Percentiles rank a stretch among this genome's conserved stretches.
These are phyloP conservation scores for Ramularia endophylla DNA, from an alignment of 2,329 filamentous ascomycete genomes.

Conservation along the genomic window DNA sequence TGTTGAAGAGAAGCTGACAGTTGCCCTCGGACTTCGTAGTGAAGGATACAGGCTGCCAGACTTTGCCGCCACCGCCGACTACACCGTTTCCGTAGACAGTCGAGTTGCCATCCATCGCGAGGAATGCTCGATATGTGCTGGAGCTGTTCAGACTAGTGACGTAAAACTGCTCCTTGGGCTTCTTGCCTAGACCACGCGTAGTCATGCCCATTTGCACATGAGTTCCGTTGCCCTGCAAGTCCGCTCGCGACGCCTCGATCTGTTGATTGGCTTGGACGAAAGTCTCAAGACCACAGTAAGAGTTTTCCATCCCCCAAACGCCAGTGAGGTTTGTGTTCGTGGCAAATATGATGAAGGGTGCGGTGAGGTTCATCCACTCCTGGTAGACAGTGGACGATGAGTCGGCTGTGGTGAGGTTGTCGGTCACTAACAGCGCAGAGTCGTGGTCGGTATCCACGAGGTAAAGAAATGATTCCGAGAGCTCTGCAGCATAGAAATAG, in stretches of 20 bases:
- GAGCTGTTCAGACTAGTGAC: conserved; percentile 67
- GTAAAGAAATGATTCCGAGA: conserved; percentile 54
- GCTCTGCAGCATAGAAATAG: conserved; percentile 64
- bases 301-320: conserved; percentile 66
- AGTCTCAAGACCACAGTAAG: conserved; percentile 67
- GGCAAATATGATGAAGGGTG: conserved; percentile 70
- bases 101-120: conserved; percentile 56
- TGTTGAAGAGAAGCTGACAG: conserved; percentile 77
- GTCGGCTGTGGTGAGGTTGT: conserved; percentile 57
- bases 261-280: conserved; percentile 57
- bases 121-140: conserved; percentile 64
- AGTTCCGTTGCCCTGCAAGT: conserved; percentile 42
- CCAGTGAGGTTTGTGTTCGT: conserved; percentile 54
- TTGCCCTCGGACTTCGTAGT: conserved; percentile 74
- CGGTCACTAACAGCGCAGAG: conserved; percentile 72
- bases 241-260: conserved; percentile 48
- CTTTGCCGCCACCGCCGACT: conserved; percentile 66
- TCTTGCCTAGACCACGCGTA: conserved; percentile 56
- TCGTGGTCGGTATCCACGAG: conserved; percentile 81
- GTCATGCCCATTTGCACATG: conserved; percentile 56
- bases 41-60: conserved; percentile 67
- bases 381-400: conserved; percentile 45
- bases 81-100: conserved; percentile 50
- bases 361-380: conserved; percentile 52
- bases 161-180: conserved; percentile 85